phyloP scores from a whole-genome alignment of 495 filamentous ascomycete genomes.

The Aspergillus sclerotioniger region DNA sequence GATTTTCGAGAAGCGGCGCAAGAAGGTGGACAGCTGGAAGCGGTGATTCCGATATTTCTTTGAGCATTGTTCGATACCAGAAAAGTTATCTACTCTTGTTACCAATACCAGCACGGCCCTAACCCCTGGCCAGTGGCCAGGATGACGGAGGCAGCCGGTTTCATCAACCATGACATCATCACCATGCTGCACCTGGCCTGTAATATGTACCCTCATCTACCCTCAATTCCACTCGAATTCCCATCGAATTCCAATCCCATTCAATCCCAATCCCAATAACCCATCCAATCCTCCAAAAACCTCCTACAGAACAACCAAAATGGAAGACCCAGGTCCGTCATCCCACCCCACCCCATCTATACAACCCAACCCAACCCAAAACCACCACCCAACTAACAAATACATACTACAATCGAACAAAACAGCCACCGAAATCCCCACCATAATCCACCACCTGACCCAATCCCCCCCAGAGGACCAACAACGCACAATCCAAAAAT shows the following conservation, averaged over 20 bases:
- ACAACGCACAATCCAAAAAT: conserved; percentile 58
- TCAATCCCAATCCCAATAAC: conserved; percentile 8
- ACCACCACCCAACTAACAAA: neutral
- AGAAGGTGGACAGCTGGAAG: conserved; percentile 63
- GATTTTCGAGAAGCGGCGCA: conserved; percentile 70
- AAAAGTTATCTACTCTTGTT: no score
- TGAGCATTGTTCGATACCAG: conserved; percentile 9
- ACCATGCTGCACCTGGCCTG: no score
- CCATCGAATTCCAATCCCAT: no score
- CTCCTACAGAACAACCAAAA: conserved; percentile 12
- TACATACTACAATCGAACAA: conserved; percentile 10
- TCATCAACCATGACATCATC: no score
- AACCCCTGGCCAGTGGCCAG: no score
- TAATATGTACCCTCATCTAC: no score
- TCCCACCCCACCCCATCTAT: neutral
- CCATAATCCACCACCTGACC: conserved; percentile 64
- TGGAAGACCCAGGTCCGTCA: conserved; percentile 43
- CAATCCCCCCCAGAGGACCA: conserved; percentile 64
- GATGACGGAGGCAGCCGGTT: no score
- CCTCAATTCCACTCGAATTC: no score
- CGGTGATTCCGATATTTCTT: conserved; percentile 23
- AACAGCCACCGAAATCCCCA: conserved; percentile 53
- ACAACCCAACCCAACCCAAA: neutral
- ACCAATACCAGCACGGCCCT: no score
- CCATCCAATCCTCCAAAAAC: neutral